Conservation (phyloP, 129 eudicot species). For the Artemisia tridentata region DNA sequence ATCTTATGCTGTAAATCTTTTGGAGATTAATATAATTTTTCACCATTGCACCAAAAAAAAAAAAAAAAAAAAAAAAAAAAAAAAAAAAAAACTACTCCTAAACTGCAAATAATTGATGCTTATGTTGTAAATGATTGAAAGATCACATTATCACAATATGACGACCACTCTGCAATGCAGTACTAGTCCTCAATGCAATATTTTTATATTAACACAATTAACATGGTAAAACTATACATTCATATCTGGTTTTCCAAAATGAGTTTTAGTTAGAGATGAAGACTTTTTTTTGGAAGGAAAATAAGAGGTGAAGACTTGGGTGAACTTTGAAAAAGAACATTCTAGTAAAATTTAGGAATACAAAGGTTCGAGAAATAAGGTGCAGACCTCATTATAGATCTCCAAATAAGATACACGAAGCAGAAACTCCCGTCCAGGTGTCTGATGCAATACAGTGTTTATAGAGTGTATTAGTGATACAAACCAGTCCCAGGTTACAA, state of each 20-base stretch:
- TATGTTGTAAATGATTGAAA: background rate
- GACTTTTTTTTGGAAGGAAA: background rate
- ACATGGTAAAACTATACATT: background rate
- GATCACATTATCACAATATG: background rate
- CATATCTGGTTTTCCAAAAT: too few relatives aligned
- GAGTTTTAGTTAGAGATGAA: background rate
- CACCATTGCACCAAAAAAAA: too few relatives aligned
- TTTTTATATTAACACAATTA: background rate
- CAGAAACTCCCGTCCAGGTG: slow-evolving; percentile 85
- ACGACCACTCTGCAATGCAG: slow-evolving; percentile 2
- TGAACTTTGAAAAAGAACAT: background rate
- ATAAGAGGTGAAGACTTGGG: background rate
- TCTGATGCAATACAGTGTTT: slow-evolving; percentile 47
- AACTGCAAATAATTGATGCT: background rate
- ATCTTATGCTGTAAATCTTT: too few relatives aligned
- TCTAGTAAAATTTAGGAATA: slow-evolving; percentile 13
- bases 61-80: too few relatives aligned
- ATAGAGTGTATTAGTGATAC: slow-evolving; percentile 14
- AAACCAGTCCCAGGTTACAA: slow-evolving; percentile 8
- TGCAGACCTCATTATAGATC: slow-evolving; percentile 80
- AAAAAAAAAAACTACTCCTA: too few relatives aligned
- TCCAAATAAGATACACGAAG: slow-evolving; percentile 93
- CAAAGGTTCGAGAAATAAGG: slow-evolving; percentile 8
- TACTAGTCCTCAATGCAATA: background rate
- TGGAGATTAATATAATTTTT: too few relatives aligned